Evolutionary conservation across 768 basidiomycete genomes (phyloP), one percentile per base, ranked within the genome.

Genomic region (Calocera cornea): DNA sequence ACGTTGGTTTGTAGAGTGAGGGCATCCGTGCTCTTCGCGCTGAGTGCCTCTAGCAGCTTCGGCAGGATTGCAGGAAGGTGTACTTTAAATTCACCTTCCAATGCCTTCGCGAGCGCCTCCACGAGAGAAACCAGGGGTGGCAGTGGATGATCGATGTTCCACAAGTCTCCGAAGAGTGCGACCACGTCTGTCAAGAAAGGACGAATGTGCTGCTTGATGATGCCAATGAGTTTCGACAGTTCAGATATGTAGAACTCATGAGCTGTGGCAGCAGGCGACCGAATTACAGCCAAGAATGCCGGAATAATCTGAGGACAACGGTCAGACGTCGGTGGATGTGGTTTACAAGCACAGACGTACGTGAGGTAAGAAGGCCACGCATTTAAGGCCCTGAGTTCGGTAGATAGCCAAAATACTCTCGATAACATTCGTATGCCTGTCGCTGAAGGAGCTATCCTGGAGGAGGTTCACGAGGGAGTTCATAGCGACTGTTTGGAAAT

Each of bases 381-480:
- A 97, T 81, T 95, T 94, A 74, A 98, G 79, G 16, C 95, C 94
- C 74, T 98, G 95, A 0, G 94, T 97, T 77, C 95, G 94, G 83
- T 98, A 99, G 69, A 99, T 98, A 54, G 92, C 89, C 92, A 98
- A 97, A 72, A 99, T 89, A 1, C 94, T 94, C 75, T 98, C 94
- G 67, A 98, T 94, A 60, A 95, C 95, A 27, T 87, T 89, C 73
- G 97, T 89, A 72, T 97, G 94, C 72, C 92, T 88, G 67, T 81
- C 86, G 72, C 83, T 89, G 68, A 97, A 81, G 0, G 93, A 87
- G 66, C 90, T 87, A 75, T 99, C 97, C 74, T 87, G 90, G 69
- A 99, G 76, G 68, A 99, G 89, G 44, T 85, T 83, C 36, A 98
- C 82, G 11, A 99, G 82, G 0, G 93, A 84, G 31, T 86, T 89